phyloP scores from a whole-genome alignment of 108 stramenopile genomes.

The Bacterosira constricta region DNA sequence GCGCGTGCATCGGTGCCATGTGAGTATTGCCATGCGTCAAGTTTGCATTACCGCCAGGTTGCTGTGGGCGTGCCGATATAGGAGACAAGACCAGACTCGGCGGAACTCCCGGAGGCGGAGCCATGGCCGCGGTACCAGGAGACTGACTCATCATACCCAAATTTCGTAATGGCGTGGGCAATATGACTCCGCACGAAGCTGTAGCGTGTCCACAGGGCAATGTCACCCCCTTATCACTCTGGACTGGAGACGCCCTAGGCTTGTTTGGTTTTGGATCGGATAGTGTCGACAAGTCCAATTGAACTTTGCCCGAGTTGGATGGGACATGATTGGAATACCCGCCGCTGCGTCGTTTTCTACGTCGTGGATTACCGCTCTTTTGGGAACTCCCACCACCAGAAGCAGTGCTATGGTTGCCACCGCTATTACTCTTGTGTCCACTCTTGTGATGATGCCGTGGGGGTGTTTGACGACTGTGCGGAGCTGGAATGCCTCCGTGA shows the following conservation, averaged over 20 bases:
- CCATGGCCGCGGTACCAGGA: no score
- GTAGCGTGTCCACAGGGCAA: no score
- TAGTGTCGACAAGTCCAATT: constrained; percentile 30
- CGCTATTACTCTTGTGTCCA: not conserved
- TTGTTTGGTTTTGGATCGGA: no score
- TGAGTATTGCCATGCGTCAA: no score
- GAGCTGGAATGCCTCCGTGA: constrained; percentile 9
- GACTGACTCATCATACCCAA: no score
- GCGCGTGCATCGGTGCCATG: no score
- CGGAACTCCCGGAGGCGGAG: no score
- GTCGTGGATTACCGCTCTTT: constrained; percentile 13
- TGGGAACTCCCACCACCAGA: not conserved
- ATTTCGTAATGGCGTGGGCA: not conserved
- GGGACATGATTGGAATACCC: constrained; percentile 32
- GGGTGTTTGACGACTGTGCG: not conserved
- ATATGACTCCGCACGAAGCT: not conserved
- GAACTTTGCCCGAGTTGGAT: constrained; percentile 43
- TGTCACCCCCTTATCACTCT: no score
- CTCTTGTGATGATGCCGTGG: not conserved
- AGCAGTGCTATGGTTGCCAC: not conserved
- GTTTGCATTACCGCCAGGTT: no score
- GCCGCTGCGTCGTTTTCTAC: constrained; percentile 12
- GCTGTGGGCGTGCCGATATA: no score
- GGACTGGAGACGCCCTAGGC: no score
- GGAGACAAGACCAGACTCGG: no score